Evolutionary conservation across 495 filamentous ascomycete species (phyloP).

Genomic region (Xeromyces bisporus): DNA sequence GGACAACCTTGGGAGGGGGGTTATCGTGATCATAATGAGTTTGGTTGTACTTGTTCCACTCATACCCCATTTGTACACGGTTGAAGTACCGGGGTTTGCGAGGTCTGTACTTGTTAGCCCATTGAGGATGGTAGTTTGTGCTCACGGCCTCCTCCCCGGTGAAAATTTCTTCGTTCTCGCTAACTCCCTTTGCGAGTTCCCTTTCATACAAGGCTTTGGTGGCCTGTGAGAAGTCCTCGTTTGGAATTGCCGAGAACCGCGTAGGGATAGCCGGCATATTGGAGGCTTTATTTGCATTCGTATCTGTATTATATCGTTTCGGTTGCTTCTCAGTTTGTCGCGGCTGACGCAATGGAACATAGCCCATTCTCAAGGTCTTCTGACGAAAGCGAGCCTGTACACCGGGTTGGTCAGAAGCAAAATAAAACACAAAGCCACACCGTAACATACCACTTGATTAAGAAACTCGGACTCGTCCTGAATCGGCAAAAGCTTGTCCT

Average conservation of each 20-base stretch:
- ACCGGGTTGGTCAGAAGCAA: constrained; percentile 3
- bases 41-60: constrained; percentile 99
- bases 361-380: constrained; percentile 51
- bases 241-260: constrained; percentile 56
- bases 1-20: constrained; percentile 92
- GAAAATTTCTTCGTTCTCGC: constrained; percentile 94
- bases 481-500: constrained; percentile 48
- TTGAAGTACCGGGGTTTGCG: constrained; percentile 96
- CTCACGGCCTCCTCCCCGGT: constrained; percentile 71
- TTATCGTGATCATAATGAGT: constrained; percentile 99
- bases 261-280: constrained; percentile 33
- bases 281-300: constrained; percentile 13
- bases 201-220: constrained; percentile 84
- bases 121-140: constrained; percentile 48
- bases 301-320: too few relatives aligned
- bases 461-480: constrained; percentile 47
- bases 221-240: constrained; percentile 81
- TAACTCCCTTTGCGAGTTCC: constrained; percentile 80
- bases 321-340: constrained; percentile 33
- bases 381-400: constrained; percentile 40
- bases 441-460: constrained; percentile 32
- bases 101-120: constrained; percentile 81
- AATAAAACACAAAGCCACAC: not conserved
- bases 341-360: constrained; percentile 46
- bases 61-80: constrained; percentile 95